A percentile compares a stretch with the other conserved stretches of the same genome.
Evolutionary conservation across 169 alveolate species (phyloP).

Genomic region (Plasmodium coatneyi): DNA sequence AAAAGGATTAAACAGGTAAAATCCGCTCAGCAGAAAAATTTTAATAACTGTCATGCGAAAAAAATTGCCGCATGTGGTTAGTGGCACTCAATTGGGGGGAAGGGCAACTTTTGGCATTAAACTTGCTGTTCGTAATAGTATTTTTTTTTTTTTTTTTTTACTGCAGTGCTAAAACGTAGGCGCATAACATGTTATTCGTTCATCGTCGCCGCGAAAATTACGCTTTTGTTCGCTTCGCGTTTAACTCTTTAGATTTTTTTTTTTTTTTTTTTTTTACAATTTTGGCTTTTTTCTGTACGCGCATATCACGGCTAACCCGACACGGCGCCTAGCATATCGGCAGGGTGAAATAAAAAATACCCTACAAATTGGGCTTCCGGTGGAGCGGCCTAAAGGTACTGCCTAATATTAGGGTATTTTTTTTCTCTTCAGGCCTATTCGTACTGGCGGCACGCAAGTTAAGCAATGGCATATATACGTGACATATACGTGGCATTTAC

Average conservation of each 20-base stretch:
- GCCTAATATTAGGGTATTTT: not conserved
- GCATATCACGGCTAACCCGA: not conserved
- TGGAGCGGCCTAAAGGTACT: not conserved
- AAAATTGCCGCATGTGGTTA: not conserved
- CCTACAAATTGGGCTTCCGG: not conserved
- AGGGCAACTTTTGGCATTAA: not conserved
- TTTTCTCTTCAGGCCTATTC: not conserved
- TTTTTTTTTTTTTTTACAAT: conserved; percentile 25
- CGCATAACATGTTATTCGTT: not conserved
- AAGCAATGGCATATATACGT: not conserved
- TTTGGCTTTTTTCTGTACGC: not conserved
- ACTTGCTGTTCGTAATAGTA: not conserved
- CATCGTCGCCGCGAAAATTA: not conserved
- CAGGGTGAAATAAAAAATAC: not conserved
- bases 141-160: not conserved
- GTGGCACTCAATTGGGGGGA: not conserved
- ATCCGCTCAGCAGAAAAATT: not conserved
- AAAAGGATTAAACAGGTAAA: not conserved
- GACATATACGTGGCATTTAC: not conserved
- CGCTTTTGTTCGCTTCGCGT: not conserved
- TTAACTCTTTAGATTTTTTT: conserved; percentile 4
- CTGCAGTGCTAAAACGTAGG: not conserved
- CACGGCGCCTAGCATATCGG: not conserved
- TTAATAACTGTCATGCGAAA: not conserved
- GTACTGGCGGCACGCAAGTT: not conserved